Conservation (phyloP, 495 filamentous ascomycete genomes). For the Trichoderma erinaceum region DNA sequence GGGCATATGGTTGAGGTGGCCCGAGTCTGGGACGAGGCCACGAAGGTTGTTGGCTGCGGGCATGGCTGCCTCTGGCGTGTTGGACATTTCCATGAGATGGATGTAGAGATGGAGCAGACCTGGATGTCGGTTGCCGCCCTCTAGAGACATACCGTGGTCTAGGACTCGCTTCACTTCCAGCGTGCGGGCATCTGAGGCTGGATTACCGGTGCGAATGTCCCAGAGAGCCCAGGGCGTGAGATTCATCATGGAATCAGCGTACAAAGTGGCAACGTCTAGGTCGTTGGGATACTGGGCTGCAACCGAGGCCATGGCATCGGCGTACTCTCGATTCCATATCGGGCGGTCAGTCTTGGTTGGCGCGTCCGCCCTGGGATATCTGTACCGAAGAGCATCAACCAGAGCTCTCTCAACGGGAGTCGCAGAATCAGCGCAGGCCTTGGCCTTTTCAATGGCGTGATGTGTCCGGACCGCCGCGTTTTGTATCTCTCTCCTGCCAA, state of each 20-base stretch:
- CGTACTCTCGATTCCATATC: conserved; percentile 52
- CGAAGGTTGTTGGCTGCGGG: conserved; percentile 53
- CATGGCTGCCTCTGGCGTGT: conserved; percentile 52
- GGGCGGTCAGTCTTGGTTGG: conserved; percentile 37
- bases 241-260: conserved; percentile 64
- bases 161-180: conserved; percentile 51
- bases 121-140: conserved; percentile 45
- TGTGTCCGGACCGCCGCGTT: conserved; percentile 40
- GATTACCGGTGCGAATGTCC: conserved; percentile 53
- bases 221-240: conserved; percentile 62
- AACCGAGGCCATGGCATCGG: conserved; percentile 53
- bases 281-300: conserved; percentile 50
- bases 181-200: conserved; percentile 47
- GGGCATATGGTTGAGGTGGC: conserved; percentile 71
- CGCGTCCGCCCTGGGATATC: conserved; percentile 44
- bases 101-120: conserved; percentile 66
- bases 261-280: conserved; percentile 55
- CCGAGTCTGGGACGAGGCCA: conserved; percentile 56
- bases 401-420: conserved; percentile 49
- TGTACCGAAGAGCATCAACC: conserved; percentile 47
- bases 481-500: conserved; percentile 53
- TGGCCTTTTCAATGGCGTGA: conserved; percentile 32
- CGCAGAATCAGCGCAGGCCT: conserved; percentile 19
- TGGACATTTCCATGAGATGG: conserved; percentile 70
- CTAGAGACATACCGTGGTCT: conserved; percentile 42